phyloP scores from a whole-genome alignment of 345 rosid genomes.

The Hibiscus trionum region DNA sequence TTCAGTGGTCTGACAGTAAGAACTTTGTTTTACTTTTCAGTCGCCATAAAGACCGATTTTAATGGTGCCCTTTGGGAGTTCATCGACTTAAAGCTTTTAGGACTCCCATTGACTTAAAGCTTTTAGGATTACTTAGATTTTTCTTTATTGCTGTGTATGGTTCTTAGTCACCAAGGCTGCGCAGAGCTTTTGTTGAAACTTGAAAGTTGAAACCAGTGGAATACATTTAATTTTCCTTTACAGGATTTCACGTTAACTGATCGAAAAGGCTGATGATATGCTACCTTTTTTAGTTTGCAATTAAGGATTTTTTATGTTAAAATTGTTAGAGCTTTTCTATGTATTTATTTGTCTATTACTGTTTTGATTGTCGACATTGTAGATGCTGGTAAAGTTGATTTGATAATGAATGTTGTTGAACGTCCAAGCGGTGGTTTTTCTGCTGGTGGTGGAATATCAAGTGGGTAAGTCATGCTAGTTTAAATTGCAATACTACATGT shows the following conservation, averaged over 20 bases:
- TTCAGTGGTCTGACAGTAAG: no score
- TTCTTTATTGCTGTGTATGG: background rate
- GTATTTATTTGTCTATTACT: background rate
- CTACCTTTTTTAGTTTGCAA: background rate
- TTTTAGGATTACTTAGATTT: no score
- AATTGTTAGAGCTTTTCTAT: background rate
- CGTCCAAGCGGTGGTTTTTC: slow-evolving; percentile 48
- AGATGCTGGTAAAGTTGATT: slow-evolving; percentile 86
- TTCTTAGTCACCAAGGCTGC: background rate
- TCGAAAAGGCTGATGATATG: background rate
- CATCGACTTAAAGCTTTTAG: no score
- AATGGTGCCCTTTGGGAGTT: no score
- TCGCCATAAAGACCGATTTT: no score
- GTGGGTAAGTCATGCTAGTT: slow-evolving; percentile 22
- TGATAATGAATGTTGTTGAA: slow-evolving; percentile 90
- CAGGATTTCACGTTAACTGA: no score
- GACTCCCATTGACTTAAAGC: no score
- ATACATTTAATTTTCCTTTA: no score
- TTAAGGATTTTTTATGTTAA: background rate
- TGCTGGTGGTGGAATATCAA: slow-evolving; percentile 6
- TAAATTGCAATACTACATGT: background rate
- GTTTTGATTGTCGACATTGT: slow-evolving; percentile 3
- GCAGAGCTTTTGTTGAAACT: no score
- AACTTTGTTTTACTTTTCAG: no score
- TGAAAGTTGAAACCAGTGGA: no score